These are phyloP conservation scores for Ophiostoma sp. DNA, from an alignment of 2,329 filamentous ascomycete species.

Conservation along the genomic window DNA sequence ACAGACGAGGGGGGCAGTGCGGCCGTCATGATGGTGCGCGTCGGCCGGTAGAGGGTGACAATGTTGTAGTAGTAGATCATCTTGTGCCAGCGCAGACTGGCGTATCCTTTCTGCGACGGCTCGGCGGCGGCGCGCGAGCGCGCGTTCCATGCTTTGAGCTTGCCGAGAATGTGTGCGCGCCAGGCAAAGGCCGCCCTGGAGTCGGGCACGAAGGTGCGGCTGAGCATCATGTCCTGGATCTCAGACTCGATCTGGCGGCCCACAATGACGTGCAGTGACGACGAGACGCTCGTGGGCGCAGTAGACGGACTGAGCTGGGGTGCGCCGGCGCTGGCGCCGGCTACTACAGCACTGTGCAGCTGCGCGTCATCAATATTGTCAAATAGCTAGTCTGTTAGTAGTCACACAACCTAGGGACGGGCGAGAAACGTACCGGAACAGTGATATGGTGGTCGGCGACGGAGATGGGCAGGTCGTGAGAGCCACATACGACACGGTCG, in stretches of 20 bases:
- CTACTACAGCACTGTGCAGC: constrained; percentile 22
- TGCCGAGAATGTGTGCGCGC: constrained; percentile 28
- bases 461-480: constrained; percentile 30
- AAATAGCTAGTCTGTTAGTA: constrained; percentile 16
- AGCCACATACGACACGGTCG: constrained; percentile 30
- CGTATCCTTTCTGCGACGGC: constrained; percentile 24
- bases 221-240: constrained; percentile 29
- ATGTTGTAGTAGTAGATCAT: constrained; percentile 33
- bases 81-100: constrained; percentile 30
- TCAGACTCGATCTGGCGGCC: constrained; percentile 31
- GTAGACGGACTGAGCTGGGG: constrained; percentile 15
- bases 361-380: constrained; percentile 31
- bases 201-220: constrained; percentile 28
- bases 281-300: constrained; percentile 28
- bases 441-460: constrained; percentile 32
- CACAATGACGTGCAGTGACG: constrained; percentile 30
- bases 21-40: constrained; percentile 19
- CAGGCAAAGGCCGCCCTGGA: constrained; percentile 27
- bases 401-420: not conserved
- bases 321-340: not conserved
- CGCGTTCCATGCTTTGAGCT: constrained; percentile 28
- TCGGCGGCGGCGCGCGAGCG: constrained; percentile 28
- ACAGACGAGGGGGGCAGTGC: not conserved
- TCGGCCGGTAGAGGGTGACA: constrained; percentile 31
- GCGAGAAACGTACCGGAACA: constrained; percentile 24